Base-by-base conservation (phyloP, 1,284 basidiomycete genomes). In the Ustilago lituana region DNA sequence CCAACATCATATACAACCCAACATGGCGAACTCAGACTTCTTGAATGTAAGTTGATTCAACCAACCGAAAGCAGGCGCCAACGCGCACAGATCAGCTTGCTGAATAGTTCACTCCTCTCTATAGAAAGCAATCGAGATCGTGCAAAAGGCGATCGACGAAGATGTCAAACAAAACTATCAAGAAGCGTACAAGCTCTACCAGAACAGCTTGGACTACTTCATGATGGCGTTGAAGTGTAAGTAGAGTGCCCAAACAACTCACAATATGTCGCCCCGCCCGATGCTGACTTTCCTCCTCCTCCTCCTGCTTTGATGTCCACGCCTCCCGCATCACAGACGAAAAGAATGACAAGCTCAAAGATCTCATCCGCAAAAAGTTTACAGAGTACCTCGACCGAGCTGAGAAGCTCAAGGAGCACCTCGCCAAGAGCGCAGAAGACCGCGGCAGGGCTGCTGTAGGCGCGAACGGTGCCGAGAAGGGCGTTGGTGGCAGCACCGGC, bases 181-280 rank as follows among this genome's bases (percentile, higher is more conserved):
- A 39, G 93, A 95, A 80, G 94, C 94, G 17, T 95, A 93, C 87
- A 94, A 92, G 85, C 89, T 90, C 74, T 84, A 80, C 55, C 91
- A 92, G 85, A 96, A 98, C 86, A 88, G 93, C 4, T 87, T 98
- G 59, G 95, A 98, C 82, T 98, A 96, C 84, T 98, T 98, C 83
- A 94, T 98, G 91, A 90, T 98, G 84, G 88, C 88, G 5, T 86
- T 90, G 84, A 91, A 90, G 83, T 91, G 89, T 90, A 67, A 65
- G 87, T 84, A 9, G 14, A 11, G 6, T 6, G 15, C 26, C 8
- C n/a, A 11, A 9, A 20, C 2, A 17, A 12, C 8, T 33, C 3
- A 20, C 24, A 26, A n/a, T n/a, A n/a, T n/a, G n/a, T n/a, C n/a
- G n/a, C n/a, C n/a, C n/a, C n/a, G n/a, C n/a, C n/a, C n/a, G n/a